Conservation (phyloP, 2,329 filamentous ascomycete genomes). For the Anthostomella pinea region DNA sequence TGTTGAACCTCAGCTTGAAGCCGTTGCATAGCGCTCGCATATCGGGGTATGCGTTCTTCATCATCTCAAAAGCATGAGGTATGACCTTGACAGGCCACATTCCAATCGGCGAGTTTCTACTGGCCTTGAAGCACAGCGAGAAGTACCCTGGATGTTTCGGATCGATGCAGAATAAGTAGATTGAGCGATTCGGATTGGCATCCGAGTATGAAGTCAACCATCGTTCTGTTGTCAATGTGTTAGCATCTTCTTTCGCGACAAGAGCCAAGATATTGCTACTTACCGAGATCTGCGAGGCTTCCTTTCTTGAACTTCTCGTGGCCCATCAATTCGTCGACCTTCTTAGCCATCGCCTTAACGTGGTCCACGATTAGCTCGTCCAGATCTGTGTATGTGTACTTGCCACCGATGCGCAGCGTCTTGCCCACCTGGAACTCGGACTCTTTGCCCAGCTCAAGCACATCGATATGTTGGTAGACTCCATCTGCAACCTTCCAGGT, state of each 20-base stretch:
- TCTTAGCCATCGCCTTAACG: conserved; percentile 95
- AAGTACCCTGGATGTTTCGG: conserved; percentile 92
- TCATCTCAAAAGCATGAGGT: conserved; percentile 88
- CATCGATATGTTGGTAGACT: conserved; percentile 97
- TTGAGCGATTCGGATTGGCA: conserved; percentile 89
- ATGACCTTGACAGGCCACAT: conserved; percentile 87
- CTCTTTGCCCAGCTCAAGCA: conserved; percentile 93
- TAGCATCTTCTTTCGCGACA: conserved; percentile 11
- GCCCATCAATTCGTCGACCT: conserved; percentile 93
- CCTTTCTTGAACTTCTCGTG: conserved; percentile 91
- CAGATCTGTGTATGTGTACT: conserved; percentile 90
- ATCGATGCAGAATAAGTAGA: conserved; percentile 95
- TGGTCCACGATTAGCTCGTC: conserved; percentile 97
- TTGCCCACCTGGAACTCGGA: conserved; percentile 93
- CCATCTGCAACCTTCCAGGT: conserved; percentile 98
- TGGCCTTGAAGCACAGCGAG: conserved; percentile 93
- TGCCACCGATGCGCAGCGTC: conserved; percentile 79
- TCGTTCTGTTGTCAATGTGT: conserved; percentile 61
- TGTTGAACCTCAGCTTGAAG: conserved; percentile 80
- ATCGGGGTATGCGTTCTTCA: conserved; percentile 86
- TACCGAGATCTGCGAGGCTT: conserved; percentile 80
- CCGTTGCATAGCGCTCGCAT: conserved; percentile 96
- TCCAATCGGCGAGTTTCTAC: conserved; percentile 67
- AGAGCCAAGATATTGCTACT: conserved; percentile 36
- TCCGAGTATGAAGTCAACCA: conserved; percentile 96